phyloP scores from a whole-genome alignment of 1,139 yeast genomes.

The Geotrichum candidum region DNA sequence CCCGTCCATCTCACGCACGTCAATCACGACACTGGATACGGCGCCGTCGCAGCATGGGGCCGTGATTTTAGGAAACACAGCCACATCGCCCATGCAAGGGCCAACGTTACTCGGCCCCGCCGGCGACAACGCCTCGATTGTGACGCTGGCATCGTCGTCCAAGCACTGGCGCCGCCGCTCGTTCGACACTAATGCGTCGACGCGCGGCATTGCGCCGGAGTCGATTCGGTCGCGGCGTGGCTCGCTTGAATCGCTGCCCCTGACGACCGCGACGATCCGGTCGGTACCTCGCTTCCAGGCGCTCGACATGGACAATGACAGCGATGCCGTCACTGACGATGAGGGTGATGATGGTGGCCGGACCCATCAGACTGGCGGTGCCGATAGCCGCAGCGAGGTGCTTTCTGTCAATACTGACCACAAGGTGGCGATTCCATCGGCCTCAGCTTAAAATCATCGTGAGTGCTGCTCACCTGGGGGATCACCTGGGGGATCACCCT shows the following conservation, averaged over 20 bases:
- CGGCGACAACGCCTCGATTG: slow-evolving; percentile 34
- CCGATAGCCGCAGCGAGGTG: no score
- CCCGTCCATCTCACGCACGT: slow-evolving; percentile 29
- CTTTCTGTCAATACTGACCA: no score
- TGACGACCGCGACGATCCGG: slow-evolving; percentile 15
- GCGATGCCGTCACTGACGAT: not conserved
- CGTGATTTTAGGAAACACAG: not conserved
- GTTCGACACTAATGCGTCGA: slow-evolving; percentile 38
- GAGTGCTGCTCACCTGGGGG: no score
- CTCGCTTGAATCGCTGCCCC: slow-evolving; percentile 26
- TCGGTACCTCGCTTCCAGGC: slow-evolving; percentile 8
- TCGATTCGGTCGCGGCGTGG: slow-evolving; percentile 29
- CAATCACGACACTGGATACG: slow-evolving; percentile 26
- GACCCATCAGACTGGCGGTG: no score
- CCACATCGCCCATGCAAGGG: not conserved
- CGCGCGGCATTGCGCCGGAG: slow-evolving; percentile 37
- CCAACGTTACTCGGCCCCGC: not conserved
- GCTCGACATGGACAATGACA: not conserved
- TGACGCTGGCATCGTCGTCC: slow-evolving; percentile 38
- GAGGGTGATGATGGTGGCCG: not conserved
- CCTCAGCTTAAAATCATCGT: no score
- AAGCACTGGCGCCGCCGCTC: slow-evolving; percentile 34
- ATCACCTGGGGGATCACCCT: no score
- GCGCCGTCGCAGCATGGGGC: slow-evolving; percentile 22
- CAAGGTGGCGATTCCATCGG: no score